These are phyloP conservation scores for Neurospora tetraspora DNA, from an alignment of 495 filamentous ascomycete species.

Conservation along the genomic window DNA sequence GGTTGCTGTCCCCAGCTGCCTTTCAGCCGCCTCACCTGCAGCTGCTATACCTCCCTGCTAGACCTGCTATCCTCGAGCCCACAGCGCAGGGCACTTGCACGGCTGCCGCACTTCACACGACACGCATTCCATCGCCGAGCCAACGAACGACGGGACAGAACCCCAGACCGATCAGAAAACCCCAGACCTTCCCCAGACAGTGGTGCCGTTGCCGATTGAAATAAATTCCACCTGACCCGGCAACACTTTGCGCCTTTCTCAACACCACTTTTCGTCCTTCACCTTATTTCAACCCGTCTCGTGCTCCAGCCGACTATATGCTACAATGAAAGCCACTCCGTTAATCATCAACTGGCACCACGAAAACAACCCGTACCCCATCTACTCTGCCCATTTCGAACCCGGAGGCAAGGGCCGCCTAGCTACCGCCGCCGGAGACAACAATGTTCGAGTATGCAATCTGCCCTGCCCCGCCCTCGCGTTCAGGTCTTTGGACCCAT, in stretches of 20 bases:
- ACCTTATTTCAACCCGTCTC: not conserved
- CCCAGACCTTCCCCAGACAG: not conserved
- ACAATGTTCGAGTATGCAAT: conserved; percentile 80
- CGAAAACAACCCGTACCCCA: conserved; percentile 75
- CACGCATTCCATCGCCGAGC: not conserved
- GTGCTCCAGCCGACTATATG: conserved; percentile 5
- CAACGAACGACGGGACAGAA: not conserved
- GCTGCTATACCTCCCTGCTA: not conserved
- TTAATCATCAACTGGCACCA: conserved; percentile 96
- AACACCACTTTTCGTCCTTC: not conserved
- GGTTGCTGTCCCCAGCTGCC: not conserved
- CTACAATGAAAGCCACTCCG: conserved; percentile 79
- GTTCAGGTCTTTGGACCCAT: not conserved
- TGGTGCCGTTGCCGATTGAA: not conserved
- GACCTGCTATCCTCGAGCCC: not conserved
- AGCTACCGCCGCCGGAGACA: conserved; percentile 92
- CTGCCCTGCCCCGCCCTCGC: not conserved
- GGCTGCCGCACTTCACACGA: not conserved
- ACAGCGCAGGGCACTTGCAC: not conserved
- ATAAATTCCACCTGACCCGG: not conserved
- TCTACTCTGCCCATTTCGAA: conserved; percentile 94
- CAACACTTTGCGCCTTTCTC: not conserved
- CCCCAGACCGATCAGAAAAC: not conserved
- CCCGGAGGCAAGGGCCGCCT: conserved; percentile 85
- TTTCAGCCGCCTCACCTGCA: not conserved